phyloP scores from a whole-genome alignment of 148 eudicot species.

The Rhododendron henanense region DNA sequence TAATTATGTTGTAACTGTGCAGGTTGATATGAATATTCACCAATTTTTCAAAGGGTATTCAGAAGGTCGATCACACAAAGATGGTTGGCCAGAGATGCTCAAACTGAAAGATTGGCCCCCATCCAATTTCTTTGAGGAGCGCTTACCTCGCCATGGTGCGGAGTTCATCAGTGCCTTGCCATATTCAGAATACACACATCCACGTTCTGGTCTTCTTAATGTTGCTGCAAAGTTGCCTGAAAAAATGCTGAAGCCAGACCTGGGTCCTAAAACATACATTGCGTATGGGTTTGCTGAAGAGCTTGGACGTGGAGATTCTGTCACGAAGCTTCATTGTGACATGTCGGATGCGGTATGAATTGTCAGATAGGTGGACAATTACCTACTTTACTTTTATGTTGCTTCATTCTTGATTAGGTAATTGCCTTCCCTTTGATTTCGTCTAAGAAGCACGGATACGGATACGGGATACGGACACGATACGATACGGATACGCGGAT shows the following conservation, averaged over 20 bases:
- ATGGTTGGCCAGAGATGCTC: slow-evolving; percentile 51
- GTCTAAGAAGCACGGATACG: too few relatives aligned
- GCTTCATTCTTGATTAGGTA: background rate
- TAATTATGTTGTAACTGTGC: slow-evolving; percentile 1
- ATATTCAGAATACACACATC: slow-evolving; percentile 68
- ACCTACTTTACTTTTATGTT: background rate
- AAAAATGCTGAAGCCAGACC: slow-evolving; percentile 41
- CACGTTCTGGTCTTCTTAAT: slow-evolving; percentile 42
- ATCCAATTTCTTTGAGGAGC: slow-evolving; percentile 44
- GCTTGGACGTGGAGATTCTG: slow-evolving; percentile 74
- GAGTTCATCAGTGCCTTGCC: slow-evolving; percentile 72
- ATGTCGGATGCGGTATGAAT: background rate
- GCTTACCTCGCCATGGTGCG: slow-evolving; percentile 57
- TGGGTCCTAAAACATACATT: slow-evolving; percentile 71
- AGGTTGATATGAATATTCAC: slow-evolving; percentile 54
- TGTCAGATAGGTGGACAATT: background rate
- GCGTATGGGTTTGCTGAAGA: slow-evolving; percentile 67
- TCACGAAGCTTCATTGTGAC: slow-evolving; percentile 12
- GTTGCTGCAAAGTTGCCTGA: slow-evolving; percentile 47
- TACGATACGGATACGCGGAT: too few relatives aligned
- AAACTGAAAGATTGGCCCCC: slow-evolving; percentile 78
- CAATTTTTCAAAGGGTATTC: slow-evolving; percentile 54
- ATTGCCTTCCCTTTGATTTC: background rate
- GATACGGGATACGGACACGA: too few relatives aligned
- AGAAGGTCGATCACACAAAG: slow-evolving; percentile 15